Percentiles rank a stretch among this genome's conserved stretches.
Conservation (phyloP, 495 filamentous ascomycete genomes). For the Cenococcum geophilum region DNA sequence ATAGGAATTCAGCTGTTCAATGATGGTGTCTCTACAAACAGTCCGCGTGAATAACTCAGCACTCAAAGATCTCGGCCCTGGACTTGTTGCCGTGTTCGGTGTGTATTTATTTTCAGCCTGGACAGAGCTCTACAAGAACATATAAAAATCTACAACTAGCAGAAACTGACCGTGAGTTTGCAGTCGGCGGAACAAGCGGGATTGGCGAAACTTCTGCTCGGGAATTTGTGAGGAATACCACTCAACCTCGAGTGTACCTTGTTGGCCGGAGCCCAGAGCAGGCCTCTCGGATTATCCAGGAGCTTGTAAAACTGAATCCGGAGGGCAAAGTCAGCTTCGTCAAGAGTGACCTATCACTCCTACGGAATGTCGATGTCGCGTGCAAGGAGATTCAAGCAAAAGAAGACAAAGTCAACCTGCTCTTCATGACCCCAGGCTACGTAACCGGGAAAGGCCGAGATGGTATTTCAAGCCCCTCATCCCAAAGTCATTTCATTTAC, state of each 20-base stretch:
- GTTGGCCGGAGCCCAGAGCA: conserved; percentile 40
- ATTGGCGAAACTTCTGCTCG: conserved; percentile 42
- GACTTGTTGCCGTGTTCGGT: conserved; percentile 52
- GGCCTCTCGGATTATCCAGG: conserved; percentile 32
- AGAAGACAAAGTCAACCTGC: conserved; percentile 55
- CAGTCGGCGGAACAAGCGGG: conserved; percentile 45
- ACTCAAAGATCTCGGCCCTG: conserved; percentile 42
- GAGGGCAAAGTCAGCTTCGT: conserved; percentile 51
- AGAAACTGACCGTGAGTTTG: conserved; percentile 6
- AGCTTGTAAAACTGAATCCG: conserved; percentile 40
- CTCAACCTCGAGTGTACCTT: conserved; percentile 38
- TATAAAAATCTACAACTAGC: background rate
- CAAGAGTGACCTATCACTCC: conserved; percentile 51
- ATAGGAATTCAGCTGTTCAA: background rate
- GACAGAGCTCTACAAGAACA: background rate
- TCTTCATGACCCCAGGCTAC: conserved; percentile 52
- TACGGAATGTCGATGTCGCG: conserved; percentile 54
- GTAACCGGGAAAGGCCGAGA: conserved; percentile 35
- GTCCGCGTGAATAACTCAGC: conserved; percentile 43
- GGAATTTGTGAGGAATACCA: conserved; percentile 39
- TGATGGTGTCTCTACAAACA: conserved; percentile 43
- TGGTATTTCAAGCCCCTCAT: background rate
- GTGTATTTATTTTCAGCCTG: conserved; percentile 2
- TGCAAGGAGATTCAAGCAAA: conserved; percentile 51
- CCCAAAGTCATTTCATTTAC: too few species aligned